Percentiles rank a stretch among this genome's conserved stretches.
Evolutionary conservation across 164 flowering plant genomes (phyloP).

Genomic region (Pachysandra terminalis): DNA sequence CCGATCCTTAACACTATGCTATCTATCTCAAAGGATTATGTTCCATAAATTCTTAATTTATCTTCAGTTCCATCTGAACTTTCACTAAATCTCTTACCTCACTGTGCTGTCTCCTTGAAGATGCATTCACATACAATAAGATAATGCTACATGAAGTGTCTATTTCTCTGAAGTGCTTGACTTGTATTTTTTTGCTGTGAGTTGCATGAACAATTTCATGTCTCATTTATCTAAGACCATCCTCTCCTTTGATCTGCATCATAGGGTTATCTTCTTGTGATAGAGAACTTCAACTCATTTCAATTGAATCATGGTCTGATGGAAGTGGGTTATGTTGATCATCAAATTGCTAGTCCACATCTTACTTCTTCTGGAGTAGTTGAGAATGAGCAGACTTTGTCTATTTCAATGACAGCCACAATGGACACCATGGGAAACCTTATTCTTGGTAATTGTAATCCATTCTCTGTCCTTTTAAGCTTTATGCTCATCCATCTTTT

Average conservation of each 20-base stretch:
- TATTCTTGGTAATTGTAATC: slow-evolving; percentile 55
- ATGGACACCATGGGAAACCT: slow-evolving; percentile 69
- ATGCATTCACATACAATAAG: background rate
- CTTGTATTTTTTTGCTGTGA: background rate
- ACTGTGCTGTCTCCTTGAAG: background rate
- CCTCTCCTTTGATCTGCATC: slow-evolving; percentile 13
- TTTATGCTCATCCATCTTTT: background rate
- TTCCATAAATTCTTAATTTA: background rate
- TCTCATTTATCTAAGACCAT: background rate
- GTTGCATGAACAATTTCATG: background rate
- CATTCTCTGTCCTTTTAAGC: background rate
- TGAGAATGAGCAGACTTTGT: slow-evolving; percentile 40
- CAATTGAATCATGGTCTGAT: slow-evolving; percentile 81
- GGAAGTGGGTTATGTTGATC: slow-evolving; percentile 81
- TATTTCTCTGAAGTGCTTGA: background rate
- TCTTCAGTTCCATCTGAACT: background rate
- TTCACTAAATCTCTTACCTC: background rate
- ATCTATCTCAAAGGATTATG: background rate
- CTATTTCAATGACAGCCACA: slow-evolving; percentile 92
- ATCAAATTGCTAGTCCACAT: slow-evolving; percentile 26
- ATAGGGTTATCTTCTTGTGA: slow-evolving; percentile 82
- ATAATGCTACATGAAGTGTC: background rate
- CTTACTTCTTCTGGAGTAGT: slow-evolving; percentile 19
- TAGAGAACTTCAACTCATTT: slow-evolving; percentile 60
- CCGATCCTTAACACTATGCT: no score